Evolutionary conservation across 306 rosid species (phyloP), one percentile per base, ranked within the genome.

Genomic region (Trifolium subterraneum): DNA sequence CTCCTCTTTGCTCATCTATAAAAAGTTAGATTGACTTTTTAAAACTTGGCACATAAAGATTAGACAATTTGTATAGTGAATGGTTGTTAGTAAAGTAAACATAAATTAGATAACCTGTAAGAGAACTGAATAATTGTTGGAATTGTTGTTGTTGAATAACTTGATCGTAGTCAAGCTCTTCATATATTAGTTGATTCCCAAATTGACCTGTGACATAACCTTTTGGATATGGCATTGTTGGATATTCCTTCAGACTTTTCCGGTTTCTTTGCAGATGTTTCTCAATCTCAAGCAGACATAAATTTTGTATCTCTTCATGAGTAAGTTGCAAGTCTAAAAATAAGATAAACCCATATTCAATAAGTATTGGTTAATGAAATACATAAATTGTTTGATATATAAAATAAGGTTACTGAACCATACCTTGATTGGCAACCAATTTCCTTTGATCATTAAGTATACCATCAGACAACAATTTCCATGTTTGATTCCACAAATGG

Each of bases 311-410:
- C 19, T 70, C 13, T 31, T 23, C 48, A 20, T 10, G 9, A 33
- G 47, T 33, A 51, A 69, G 48, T 18, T 70, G 74, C 18, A 68
- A 68, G 73, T 68, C 61, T 68, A 25, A 35, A 64, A 36, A 64
- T 36, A 64, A 8, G 44, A 22, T 12, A 55, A 55, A 55, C n/a
- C 6, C 33, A 22, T 22, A 55, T 4, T 55, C 62, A 22, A 55
- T 4, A 22, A 10, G 62, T 55, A 55, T 22, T 55, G 60, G 3
- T 22, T 55, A 55, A 55, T 55, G n/a, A 55, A 55, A n/a, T 55
- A 10, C 14, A 22, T 55, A 55, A 55, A 22, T 11, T 55, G 62
- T 55, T 55, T 55, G 7, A 22, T 11, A 29, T 20, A 55, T 55
- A 14, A 20, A 55, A 22, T 55, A 55, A 22, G n/a, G 35, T 22